phyloP scores from a whole-genome alignment of 2,329 filamentous ascomycete species.

The Epicoccum nigrum region DNA sequence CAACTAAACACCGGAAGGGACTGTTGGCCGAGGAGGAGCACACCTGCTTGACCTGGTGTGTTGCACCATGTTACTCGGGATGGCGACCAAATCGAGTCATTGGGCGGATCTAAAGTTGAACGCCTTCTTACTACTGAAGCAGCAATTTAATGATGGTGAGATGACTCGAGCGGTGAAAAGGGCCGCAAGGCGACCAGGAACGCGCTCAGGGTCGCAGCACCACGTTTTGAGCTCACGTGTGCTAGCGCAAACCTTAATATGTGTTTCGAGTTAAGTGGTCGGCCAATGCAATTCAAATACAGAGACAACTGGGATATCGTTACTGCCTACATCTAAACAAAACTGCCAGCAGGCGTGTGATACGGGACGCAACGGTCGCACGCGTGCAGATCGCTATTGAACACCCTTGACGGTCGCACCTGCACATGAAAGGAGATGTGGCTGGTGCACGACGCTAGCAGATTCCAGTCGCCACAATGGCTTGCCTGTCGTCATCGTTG shows the following conservation, averaged over 20 bases:
- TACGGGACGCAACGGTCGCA: not conserved
- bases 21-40: conserved; percentile 11
- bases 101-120: not conserved
- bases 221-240: conserved; percentile 4
- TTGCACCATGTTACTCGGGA: not conserved
- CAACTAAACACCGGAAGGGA: conserved; percentile 11
- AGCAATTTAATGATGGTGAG: not conserved
- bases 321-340: not conserved
- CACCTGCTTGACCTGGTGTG: conserved; percentile 1
- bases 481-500: conserved; percentile 28
- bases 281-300: not conserved
- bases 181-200: not conserved
- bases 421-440: conserved; percentile 15
- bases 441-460: conserved; percentile 15
- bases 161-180: conserved; percentile 8
- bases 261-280: conserved; percentile 4
- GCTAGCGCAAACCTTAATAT: conserved; percentile 12
- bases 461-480: conserved; percentile 9
- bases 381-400: not conserved
- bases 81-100: not conserved
- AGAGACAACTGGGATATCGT: not conserved
- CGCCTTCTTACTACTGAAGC: not conserved
- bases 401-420: not conserved
- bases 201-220: conserved; percentile 1
- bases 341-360: not conserved